These are phyloP conservation scores for Codiaeum variegatum DNA, from an alignment of 441 rosid genomes.

Conservation along the genomic window DNA sequence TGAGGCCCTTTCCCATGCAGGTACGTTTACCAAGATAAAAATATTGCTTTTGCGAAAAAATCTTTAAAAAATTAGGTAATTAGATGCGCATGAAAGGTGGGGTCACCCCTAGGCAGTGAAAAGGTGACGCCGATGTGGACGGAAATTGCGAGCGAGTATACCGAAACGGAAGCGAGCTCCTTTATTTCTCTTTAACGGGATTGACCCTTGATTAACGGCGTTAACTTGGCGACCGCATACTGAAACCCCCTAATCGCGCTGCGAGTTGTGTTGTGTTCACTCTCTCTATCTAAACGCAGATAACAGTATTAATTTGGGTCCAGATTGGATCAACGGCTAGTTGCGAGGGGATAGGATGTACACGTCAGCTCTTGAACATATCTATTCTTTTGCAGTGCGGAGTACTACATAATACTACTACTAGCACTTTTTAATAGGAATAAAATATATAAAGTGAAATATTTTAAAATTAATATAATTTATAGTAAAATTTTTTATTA, in stretches of 20 bases:
- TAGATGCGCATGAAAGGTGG: conserved; percentile 13
- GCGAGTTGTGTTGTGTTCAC: too few species aligned
- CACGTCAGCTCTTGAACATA: not conserved
- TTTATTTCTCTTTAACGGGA: not conserved
- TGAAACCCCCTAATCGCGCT: conserved; percentile 19
- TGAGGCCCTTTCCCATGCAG: conserved; percentile 26
- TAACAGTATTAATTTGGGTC: too few species aligned
- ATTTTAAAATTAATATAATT: too few species aligned
- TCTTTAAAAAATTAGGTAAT: not conserved
- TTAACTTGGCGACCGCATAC: conserved; percentile 14
- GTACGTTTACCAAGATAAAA: conserved; percentile 21
- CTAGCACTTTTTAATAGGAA: too few species aligned
- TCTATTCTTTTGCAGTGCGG: not conserved
- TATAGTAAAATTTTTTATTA: too few species aligned
- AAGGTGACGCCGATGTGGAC: conserved; percentile 26
- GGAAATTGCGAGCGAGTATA: conserved; percentile 15
- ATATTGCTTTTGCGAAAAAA: not conserved
- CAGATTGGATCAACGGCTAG: conserved; percentile 30
- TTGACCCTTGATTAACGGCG: conserved; percentile 34
- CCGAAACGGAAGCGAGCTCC: not conserved
- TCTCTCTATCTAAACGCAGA: not conserved
- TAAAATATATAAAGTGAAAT: too few species aligned
- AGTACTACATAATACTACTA: too few species aligned
- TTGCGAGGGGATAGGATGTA: not conserved
- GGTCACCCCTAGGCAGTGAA: not conserved